Evolutionary conservation across 176 grass and related monocot genomes (phyloP).

Genomic region (Oryza rufipogon): DNA sequence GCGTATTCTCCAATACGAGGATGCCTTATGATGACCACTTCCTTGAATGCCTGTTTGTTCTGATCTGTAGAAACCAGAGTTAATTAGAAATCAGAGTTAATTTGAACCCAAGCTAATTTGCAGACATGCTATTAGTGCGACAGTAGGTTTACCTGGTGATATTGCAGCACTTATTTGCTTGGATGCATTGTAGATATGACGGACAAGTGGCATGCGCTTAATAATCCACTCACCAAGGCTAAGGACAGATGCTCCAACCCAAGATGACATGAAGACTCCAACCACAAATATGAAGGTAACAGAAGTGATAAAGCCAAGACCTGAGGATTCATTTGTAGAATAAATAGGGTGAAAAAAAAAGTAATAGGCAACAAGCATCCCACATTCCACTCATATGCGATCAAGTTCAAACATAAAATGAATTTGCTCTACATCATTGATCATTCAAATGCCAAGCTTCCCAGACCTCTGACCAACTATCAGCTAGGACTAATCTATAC

Average conservation of each 20-base stretch:
- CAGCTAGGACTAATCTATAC: not conserved
- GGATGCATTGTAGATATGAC: slow-evolving; percentile 99
- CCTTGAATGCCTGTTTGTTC: slow-evolving; percentile 99
- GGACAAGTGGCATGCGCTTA: slow-evolving; percentile 95
- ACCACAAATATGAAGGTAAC: slow-evolving; percentile 91
- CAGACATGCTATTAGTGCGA: not conserved
- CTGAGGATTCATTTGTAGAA: slow-evolving; percentile 47
- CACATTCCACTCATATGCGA: not conserved
- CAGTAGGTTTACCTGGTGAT: slow-evolving; percentile 76
- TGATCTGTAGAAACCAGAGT: slow-evolving; percentile 62
- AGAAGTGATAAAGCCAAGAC: slow-evolving; percentile 95
- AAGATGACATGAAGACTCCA: slow-evolving; percentile 98
- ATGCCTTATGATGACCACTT: slow-evolving; percentile 97
- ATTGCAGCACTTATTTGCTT: slow-evolving; percentile 98
- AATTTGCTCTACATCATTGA: not conserved
- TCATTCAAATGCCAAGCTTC: not conserved
- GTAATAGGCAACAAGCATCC: slow-evolving; percentile 4
- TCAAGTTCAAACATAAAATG: slow-evolving; percentile 20
- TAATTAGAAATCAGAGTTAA: not conserved
- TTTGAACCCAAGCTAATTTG: not conserved
- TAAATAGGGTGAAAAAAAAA: not conserved
- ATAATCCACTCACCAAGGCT: slow-evolving; percentile 99
- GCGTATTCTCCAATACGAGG: slow-evolving; percentile 95
- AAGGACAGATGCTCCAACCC: slow-evolving; percentile 91
- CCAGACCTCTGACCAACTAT: not conserved